Base-by-base conservation (phyloP, 768 basidiomycete genomes). In the Russula virescens region DNA sequence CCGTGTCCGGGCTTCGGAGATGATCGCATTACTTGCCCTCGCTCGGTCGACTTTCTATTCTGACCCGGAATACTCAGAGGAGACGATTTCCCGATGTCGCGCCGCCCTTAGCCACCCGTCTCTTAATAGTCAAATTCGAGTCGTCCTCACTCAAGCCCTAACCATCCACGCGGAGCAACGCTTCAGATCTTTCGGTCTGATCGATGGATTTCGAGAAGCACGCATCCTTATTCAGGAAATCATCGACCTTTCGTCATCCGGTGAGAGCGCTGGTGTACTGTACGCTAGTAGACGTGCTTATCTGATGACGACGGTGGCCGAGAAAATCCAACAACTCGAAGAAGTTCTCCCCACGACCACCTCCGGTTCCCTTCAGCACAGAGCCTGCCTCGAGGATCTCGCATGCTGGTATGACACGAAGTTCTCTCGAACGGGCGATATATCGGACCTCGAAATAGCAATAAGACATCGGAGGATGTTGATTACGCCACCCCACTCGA, bases 311-410 rank as follows among this genome's bases (percentile, higher is more conserved):
- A 35, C 34, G 0, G 26, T 61, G n/a, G 19, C n/a, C 19, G 13
- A 61, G 45, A 61, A 48, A 54, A 61, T 61, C 10, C 19, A 26
- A 21, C 23, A 54, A 13, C 45, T 61, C 14, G 45, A 61, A 48
- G 53, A 23, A 11, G n/a, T n/a, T 16, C 60, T 61, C 14, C 25
- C 8, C 0, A 34, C 3, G 7, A 31, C 52, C 14, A 45, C 34
- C 8, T 25, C 35, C 1, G 35, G 19, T 13, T 46, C 45, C 21
- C 9, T 18, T 18, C n/a, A 18, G 14, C 52, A 61, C 16, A 16
- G 25, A 18, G 21, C 19, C 2, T 54, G n/a, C 25, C 35, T 61
- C 45, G 28, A 46, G 5, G 34, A 16, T 1, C 52, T 61, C 7
- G 52, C 52, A 10, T 14, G 35, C 16, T 55, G 60, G 60, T 55